Evolutionary conservation across 2,329 filamentous ascomycete genomes (phyloP).

Genomic region (Scedosporium dehoogii): DNA sequence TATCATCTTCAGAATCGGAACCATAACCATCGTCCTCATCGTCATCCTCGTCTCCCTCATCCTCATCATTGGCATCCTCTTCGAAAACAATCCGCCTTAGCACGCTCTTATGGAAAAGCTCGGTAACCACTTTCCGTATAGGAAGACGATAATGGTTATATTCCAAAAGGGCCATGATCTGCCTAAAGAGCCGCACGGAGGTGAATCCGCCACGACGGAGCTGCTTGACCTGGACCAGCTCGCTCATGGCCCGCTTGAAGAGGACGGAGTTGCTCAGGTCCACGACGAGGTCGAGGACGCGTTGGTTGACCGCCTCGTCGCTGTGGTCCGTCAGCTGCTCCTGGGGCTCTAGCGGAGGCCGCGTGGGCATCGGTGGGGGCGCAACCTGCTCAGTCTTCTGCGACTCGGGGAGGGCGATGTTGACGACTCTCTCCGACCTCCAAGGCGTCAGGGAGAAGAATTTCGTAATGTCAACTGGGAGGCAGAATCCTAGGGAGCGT

Average conservation of each 20-base stretch:
- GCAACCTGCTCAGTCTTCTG: slow-evolving; percentile 42
- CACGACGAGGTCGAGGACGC: slow-evolving; percentile 74
- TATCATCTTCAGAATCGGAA: slow-evolving; percentile 37
- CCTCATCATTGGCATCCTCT: slow-evolving; percentile 50
- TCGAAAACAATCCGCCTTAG: slow-evolving; percentile 76
- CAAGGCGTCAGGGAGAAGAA: slow-evolving; percentile 63
- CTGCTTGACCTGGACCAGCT: slow-evolving; percentile 70
- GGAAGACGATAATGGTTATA: slow-evolving; percentile 81
- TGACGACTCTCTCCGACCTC: slow-evolving; percentile 31
- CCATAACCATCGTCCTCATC: slow-evolving; percentile 26
- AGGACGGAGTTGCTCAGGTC: slow-evolving; percentile 91
- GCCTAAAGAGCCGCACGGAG: slow-evolving; percentile 69
- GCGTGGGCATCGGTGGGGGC: slow-evolving; percentile 29
- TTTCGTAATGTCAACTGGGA: slow-evolving; percentile 68
- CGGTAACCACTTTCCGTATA: slow-evolving; percentile 81
- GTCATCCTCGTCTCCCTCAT: slow-evolving; percentile 44
- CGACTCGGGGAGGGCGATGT: slow-evolving; percentile 35
- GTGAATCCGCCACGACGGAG: slow-evolving; percentile 68
- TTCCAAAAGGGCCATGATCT: slow-evolving; percentile 76
- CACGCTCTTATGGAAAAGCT: slow-evolving; percentile 87
- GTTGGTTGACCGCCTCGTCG: slow-evolving; percentile 58
- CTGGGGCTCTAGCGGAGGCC: slow-evolving; percentile 33
- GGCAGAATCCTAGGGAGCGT: slow-evolving; percentile 74
- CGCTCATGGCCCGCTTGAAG: slow-evolving; percentile 74
- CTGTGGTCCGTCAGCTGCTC: slow-evolving; percentile 30